phyloP scores from a whole-genome alignment of 1,139 yeast species.

The Saccharomyces hybrid region DNA sequence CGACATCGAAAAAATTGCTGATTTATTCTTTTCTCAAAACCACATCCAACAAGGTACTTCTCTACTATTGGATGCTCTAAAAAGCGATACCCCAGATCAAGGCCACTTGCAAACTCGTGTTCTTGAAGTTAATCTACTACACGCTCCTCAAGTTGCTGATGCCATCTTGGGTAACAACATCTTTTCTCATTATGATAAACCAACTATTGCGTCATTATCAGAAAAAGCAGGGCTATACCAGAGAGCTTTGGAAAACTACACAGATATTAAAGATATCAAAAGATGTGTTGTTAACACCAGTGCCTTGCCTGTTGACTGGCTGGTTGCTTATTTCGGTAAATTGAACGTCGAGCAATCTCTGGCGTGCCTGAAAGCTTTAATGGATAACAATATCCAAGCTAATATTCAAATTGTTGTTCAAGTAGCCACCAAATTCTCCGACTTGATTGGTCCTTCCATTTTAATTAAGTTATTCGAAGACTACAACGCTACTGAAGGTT shows the following conservation, averaged over 20 bases:
- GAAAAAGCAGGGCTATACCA: constrained; percentile 92
- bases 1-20: constrained; percentile 82
- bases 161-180: constrained; percentile 93
- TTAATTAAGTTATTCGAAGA: constrained; percentile 90
- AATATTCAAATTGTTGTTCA: constrained; percentile 91
- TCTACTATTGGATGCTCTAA: constrained; percentile 90
- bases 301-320: constrained; percentile 87
- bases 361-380: constrained; percentile 79
- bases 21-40: constrained; percentile 90
- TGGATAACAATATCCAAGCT: constrained; percentile 72
- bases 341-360: constrained; percentile 90
- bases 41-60: constrained; percentile 98
- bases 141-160: constrained; percentile 99
- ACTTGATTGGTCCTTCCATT: constrained; percentile 77
- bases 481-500: constrained; percentile 84
- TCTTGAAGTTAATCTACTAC: constrained; percentile 82
- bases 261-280: constrained; percentile 89
- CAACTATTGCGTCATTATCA: constrained; percentile 83
- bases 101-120: constrained; percentile 94
- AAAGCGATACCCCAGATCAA: constrained; percentile 88
- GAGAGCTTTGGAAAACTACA: constrained; percentile 93
- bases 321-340: constrained; percentile 86
- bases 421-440: constrained; percentile 94
- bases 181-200: constrained; percentile 93
- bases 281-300: constrained; percentile 87